These are phyloP conservation scores for Chrysosporium keratinophilum DNA, from an alignment of 2,329 filamentous ascomycete species.

Conservation along the genomic window DNA sequence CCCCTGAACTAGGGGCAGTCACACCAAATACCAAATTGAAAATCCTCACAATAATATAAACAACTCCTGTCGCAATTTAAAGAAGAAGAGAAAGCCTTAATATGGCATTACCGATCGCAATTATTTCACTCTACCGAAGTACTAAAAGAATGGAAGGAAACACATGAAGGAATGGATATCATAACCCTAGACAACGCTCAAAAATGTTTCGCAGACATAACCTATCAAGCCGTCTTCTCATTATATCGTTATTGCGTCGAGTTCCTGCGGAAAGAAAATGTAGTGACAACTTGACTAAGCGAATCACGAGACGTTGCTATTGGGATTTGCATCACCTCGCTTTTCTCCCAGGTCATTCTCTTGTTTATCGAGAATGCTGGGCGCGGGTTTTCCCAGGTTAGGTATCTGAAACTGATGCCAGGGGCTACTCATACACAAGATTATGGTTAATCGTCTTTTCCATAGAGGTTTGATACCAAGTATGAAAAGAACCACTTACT, in stretches of 20 bases:
- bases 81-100: background rate
- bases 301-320: background rate
- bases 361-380: slow-evolving; percentile 7
- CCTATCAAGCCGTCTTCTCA: background rate
- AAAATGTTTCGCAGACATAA: background rate
- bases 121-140: background rate
- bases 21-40: too few species aligned
- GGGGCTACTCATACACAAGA: slow-evolving; percentile 8
- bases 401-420: slow-evolving; percentile 17
- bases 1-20: too few species aligned
- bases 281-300: background rate
- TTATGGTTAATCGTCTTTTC: background rate
- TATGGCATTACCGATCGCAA: background rate
- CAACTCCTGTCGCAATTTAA: background rate
- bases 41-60: too few species aligned
- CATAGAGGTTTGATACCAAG: too few species aligned
- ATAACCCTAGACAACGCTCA: background rate
- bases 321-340: background rate
- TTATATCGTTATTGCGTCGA: background rate
- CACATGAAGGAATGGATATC: background rate
- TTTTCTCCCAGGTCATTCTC: slow-evolving; percentile 3
- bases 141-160: background rate
- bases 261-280: background rate
- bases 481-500: slow-evolving; percentile 25
- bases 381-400: slow-evolving; percentile 4